Conservation (phyloP, 1,284 basidiomycete genomes). For the Apiotrichum veenhuisii region DNA sequence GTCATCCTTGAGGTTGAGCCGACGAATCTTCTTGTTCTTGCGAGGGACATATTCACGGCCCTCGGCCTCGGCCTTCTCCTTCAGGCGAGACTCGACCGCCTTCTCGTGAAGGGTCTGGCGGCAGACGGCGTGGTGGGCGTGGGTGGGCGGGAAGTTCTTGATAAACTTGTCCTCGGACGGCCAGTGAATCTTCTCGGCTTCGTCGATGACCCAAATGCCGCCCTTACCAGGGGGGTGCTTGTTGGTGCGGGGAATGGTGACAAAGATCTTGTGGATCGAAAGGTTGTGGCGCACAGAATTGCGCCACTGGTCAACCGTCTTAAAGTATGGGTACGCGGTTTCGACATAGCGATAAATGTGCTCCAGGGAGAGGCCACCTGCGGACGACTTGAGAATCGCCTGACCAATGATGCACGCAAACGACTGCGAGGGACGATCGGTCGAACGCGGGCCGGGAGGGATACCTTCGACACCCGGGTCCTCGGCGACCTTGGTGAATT, state of each 20-base stretch:
- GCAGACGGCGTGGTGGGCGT: conserved; percentile 41
- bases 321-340: conserved; percentile 88
- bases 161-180: conserved; percentile 46
- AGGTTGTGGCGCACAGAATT: conserved; percentile 88
- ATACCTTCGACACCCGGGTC: conserved; percentile 54
- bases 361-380: conserved; percentile 81
- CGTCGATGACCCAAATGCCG: conserved; percentile 49
- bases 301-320: conserved; percentile 86
- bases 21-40: conserved; percentile 43
- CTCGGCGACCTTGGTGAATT: conserved; percentile 42
- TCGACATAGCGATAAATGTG: conserved; percentile 97
- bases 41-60: conserved; percentile 42
- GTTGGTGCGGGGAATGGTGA: conserved; percentile 53
- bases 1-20: conserved; percentile 12
- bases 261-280: conserved; percentile 77
- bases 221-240: conserved; percentile 48
- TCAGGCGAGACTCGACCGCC: conserved; percentile 37
- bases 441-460: conserved; percentile 75
- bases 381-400: conserved; percentile 78
- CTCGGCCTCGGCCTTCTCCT: conserved; percentile 40
- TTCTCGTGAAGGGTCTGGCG: conserved; percentile 43
- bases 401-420: conserved; percentile 96
- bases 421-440: conserved; percentile 72
- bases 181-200: conserved; percentile 46
- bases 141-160: conserved; percentile 43